A percentile compares a stretch with the other conserved stretches of the same genome.
phyloP scores from a whole-genome alignment of 176 grass and related monocot species.

The Carex pumila region DNA sequence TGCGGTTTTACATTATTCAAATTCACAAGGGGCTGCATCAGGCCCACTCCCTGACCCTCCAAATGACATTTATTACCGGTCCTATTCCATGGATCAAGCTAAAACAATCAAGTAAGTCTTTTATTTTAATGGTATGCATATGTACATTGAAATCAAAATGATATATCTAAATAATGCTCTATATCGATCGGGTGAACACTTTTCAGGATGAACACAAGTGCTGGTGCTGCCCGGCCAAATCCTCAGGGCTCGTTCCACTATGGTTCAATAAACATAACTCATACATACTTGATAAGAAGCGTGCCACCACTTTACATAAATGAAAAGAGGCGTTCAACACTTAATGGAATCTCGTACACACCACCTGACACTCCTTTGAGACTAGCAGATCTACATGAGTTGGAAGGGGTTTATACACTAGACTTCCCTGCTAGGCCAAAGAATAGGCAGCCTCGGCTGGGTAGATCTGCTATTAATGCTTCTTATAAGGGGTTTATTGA shows the following conservation, averaged over 20 bases:
- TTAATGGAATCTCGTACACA: constrained; percentile 65
- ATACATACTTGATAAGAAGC: constrained; percentile 61
- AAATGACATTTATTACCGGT: constrained; percentile 65
- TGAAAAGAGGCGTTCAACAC: constrained; percentile 44
- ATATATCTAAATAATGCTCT: not conserved
- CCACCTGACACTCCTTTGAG: constrained; percentile 72
- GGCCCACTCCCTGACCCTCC: constrained; percentile 67
- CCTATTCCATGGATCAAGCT: constrained; percentile 75
- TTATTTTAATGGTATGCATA: not conserved
- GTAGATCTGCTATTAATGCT: constrained; percentile 53
- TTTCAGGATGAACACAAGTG: constrained; percentile 66
- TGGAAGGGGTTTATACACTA: constrained; percentile 48
- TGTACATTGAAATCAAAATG: not conserved
- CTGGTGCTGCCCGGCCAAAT: constrained; percentile 78
- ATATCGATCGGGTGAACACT: not conserved
- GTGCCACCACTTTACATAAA: constrained; percentile 34
- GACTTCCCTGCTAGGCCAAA: constrained; percentile 65
- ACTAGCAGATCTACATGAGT: constrained; percentile 57
- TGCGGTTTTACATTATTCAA: constrained; percentile 78
- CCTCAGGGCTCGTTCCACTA: constrained; percentile 92
- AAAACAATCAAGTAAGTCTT: constrained; percentile 63
- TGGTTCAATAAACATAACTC: constrained; percentile 60
- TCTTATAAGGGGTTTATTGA: constrained; percentile 94
- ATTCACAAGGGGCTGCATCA: constrained; percentile 61
- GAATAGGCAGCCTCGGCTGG: constrained; percentile 30